These are phyloP conservation scores for Epichloe typhina DNA, from an alignment of 2,329 filamentous ascomycete genomes.

Conservation along the genomic window DNA sequence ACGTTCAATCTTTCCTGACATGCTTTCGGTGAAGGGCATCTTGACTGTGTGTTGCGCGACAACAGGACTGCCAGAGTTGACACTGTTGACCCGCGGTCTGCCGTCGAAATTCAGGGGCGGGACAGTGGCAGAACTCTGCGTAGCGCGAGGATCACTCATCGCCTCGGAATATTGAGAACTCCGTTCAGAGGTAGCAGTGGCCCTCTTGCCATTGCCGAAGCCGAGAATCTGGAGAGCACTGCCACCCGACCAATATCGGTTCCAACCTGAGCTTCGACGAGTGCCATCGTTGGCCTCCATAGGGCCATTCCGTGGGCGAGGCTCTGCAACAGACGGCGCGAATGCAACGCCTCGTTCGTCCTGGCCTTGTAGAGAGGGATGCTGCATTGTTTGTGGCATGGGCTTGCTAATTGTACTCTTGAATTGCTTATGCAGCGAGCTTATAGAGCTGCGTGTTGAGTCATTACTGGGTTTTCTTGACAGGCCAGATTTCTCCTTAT, in stretches of 20 bases:
- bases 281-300: constrained; percentile 27
- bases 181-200: constrained; percentile 40
- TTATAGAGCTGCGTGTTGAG: constrained; percentile 32
- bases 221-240: constrained; percentile 54
- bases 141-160: constrained; percentile 28
- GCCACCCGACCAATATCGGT: constrained; percentile 64
- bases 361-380: constrained; percentile 21
- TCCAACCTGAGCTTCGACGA: constrained; percentile 61
- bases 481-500: constrained; percentile 30
- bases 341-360: constrained; percentile 30
- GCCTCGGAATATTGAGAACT: constrained; percentile 42
- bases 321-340: constrained; percentile 19
- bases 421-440: constrained; percentile 48
- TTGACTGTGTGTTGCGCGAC: constrained; percentile 45
- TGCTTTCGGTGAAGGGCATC: constrained; percentile 39
- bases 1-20: constrained; percentile 49
- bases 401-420: constrained; percentile 51
- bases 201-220: constrained; percentile 35
- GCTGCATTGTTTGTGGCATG: constrained; percentile 31
- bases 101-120: constrained; percentile 56
- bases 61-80: constrained; percentile 57
- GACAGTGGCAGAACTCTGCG: constrained; percentile 55
- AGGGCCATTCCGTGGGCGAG: constrained; percentile 22
- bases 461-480: constrained; percentile 44
- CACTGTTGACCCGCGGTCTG: constrained; percentile 48